Base-by-base conservation (phyloP, 2,329 filamentous ascomycete genomes). In the Lachnellula arida region DNA sequence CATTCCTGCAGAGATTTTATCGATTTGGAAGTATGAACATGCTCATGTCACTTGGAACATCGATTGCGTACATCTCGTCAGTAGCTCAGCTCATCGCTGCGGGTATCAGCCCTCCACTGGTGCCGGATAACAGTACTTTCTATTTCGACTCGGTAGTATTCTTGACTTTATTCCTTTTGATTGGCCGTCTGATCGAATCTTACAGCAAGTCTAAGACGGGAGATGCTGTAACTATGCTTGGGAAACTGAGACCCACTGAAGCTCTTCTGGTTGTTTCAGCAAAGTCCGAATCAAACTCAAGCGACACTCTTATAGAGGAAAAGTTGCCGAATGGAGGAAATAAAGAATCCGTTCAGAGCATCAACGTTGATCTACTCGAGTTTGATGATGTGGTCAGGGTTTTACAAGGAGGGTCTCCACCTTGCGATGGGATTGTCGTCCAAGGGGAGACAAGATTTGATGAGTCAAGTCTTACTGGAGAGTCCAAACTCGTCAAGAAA, bases 11-110 rank as follows among this genome's bases (percentile, higher is more conserved):
- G 63, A 80, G 92, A 14, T 92, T 97, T 67, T 91, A 91, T 70
- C 85, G 88, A n/a, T 97, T 97, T 67, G 92, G 92, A 8, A 96
- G 91, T 75, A 97, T 97, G 92, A 96, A 96, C 68, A 87, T 95
- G 75, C 80, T 97, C 57, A 92, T 97, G 73, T 94, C 88, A 7
- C 79, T 96, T 2, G 92, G 91, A 5, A 96, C 92, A 0, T 87
- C 84, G 2, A 90, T 97, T 58, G 92, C 92, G 1, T 96, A 96
- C 70, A 76, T 95, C 59, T 86, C 90, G 0, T 96, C 91, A 0
- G 75, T 96, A 23, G 87, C 84, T 15, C 85, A 95, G 61, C 79
- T 97, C 68, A 86, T 90, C 51, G 81, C 84, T 6, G 81, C 85
- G 4, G 80, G 77, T 4, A 76, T 76, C 3, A 66, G 74, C 28